A percentile compares a stretch with the other conserved stretches of the same genome.
These are phyloP conservation scores for Aspergillus taichungensis DNA, from an alignment of 495 filamentous ascomycete species.

Conservation along the genomic window DNA sequence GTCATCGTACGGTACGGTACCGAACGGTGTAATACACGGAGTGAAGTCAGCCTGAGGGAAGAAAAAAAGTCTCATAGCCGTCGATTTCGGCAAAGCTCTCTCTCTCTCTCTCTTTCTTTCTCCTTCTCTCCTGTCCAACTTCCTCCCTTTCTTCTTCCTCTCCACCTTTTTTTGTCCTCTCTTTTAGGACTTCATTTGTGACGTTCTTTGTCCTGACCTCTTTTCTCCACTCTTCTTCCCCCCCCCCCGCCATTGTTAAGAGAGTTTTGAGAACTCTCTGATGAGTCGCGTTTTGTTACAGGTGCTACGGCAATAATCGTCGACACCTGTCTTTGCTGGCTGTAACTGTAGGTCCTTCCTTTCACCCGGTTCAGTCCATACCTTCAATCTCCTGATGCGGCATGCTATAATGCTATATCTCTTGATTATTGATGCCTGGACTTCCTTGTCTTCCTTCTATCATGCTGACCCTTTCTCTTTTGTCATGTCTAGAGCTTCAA, in stretches of 20 bases:
- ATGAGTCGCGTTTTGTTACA: conserved; percentile 36
- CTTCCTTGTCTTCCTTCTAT: conserved; percentile 1
- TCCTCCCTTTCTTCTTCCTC: background rate
- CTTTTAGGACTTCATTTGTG: conserved; percentile 7
- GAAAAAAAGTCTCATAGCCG: conserved; percentile 11
- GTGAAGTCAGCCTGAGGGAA: no score
- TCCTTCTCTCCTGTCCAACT: conserved; percentile 9
- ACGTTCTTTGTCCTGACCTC: conserved; percentile 1
- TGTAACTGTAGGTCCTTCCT: conserved; percentile 18
- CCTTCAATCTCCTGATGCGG: conserved; percentile 6
- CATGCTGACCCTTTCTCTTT: background rate
- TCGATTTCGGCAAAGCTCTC: conserved; percentile 13
- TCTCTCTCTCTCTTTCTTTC: conserved; percentile 4
- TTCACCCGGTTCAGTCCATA: conserved; percentile 28
- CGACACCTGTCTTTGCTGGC: conserved; percentile 31
- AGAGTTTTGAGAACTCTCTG: conserved; percentile 35
- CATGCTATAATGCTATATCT: no score
- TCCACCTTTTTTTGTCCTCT: conserved; percentile 9
- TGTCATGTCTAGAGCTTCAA: background rate
- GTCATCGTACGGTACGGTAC: background rate
- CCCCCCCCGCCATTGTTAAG: conserved; percentile 2
- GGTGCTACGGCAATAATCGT: conserved; percentile 41
- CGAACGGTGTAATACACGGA: conserved; percentile 2
- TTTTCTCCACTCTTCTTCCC: conserved; percentile 3
- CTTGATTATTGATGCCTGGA: background rate